Base-by-base conservation (phyloP, 805 yeast species). In the Cyberlindnera americana region DNA sequence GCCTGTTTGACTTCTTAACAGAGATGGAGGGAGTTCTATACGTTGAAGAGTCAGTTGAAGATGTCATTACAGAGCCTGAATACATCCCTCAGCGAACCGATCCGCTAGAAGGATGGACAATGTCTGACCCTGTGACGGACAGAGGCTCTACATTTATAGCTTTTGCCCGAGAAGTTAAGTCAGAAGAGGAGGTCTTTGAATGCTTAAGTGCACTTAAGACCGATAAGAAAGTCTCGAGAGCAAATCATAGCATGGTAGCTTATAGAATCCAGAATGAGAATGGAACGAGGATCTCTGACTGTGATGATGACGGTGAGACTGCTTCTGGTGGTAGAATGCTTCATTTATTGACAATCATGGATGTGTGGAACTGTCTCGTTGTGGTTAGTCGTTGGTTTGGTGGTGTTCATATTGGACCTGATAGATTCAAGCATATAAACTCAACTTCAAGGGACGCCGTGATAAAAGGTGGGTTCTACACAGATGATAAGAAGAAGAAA, bases 291-390 rank as follows among this genome's bases (percentile, higher is more conserved):
- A 73, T 70, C 34, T 93, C 86, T 52, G 97, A 93, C 52, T 89
- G 86, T 52, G 97, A 93, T 56, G 98, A 93, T 59, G 99, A 91
- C 57, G 99, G 99, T 3, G 99, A 93, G 57, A 73, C 95, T 0
- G 98, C 98, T 1, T 96, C 98, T 1, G 99, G 99, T 9, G 78
- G 90, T 5, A 67, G 96, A 42, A 65, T 90, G 70, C 61, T 89
- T 36, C 96, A 88, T 65, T 61, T 90, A 34, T 62, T 90, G 48
- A 77, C 85, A 26, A 45, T 56, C 48, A 83, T 83, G 85, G 88
- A 87, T 52, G 84, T 76, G 2, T 77, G 86, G 83, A 81, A 90
- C 57, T 86, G 85, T 4, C 74, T 89, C 47, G 96, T 90, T 3
- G 70, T 67, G 13, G 64, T 91, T 2, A 77, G 84, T 24, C 65